Evolutionary conservation across 2,329 filamentous ascomycete genomes (phyloP).

Genomic region (Stylonectria norvegica): DNA sequence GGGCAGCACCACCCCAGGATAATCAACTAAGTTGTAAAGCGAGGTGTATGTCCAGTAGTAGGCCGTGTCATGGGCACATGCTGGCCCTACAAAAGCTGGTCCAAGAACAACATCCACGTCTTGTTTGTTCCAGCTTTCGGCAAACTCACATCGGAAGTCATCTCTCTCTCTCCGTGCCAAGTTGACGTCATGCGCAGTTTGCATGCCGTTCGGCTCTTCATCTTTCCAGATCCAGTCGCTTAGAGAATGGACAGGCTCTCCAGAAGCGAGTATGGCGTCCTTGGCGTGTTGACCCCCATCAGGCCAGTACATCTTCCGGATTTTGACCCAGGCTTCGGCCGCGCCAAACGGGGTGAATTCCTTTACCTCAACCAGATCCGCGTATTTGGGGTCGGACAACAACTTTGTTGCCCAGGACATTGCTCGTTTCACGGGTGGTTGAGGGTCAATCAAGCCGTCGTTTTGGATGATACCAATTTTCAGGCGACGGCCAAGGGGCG

Average conservation of each 20-base stretch:
- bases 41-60: conserved; percentile 38
- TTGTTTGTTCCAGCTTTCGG: conserved; percentile 33
- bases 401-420: conserved; percentile 31
- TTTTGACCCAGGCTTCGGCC: conserved; percentile 28
- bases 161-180: conserved; percentile 24
- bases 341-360: conserved; percentile 32
- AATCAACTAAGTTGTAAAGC: conserved; percentile 37
- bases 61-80: conserved; percentile 34
- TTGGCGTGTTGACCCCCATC: conserved; percentile 36
- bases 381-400: conserved; percentile 16
- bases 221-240: conserved; percentile 39
- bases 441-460: conserved; percentile 37
- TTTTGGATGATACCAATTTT: conserved; percentile 42
- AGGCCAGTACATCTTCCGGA: conserved; percentile 44
- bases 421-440: conserved; percentile 38
- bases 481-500: conserved; percentile 17
- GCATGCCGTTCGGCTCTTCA: conserved; percentile 22
- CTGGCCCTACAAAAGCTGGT: conserved; percentile 36
- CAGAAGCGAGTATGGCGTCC: conserved; percentile 32
- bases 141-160: conserved; percentile 31
- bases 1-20: conserved; percentile 29
- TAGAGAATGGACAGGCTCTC: conserved; percentile 44
- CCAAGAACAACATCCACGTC: conserved; percentile 37
- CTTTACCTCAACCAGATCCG: conserved; percentile 30
- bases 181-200: conserved; percentile 15